Base-by-base conservation (phyloP, 495 filamentous ascomycete species). In the Hypoxylon fuscum region DNA sequence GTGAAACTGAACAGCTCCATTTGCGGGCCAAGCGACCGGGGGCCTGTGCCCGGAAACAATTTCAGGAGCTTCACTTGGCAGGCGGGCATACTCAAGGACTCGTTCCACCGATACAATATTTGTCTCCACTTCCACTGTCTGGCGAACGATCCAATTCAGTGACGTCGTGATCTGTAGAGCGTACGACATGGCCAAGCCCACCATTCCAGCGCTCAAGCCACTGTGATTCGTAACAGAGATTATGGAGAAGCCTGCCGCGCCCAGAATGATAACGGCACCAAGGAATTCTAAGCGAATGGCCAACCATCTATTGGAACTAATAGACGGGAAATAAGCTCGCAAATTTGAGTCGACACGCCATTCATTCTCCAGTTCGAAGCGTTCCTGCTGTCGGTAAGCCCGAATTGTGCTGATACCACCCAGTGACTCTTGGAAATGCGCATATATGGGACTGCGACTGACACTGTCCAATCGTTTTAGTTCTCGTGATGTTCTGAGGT, bases 21-120 rank as follows among this genome's bases (percentile, higher is more conserved):
- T 84, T 21, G 90, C 84, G 46, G 96, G 96, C 96, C 96, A 99
- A 73, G 91, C 89, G 62, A 90, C 89, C 18, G 91, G 86, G 53
- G 96, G 94, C 46, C 93, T 84, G 64, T 90, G 86, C 72, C 92
- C 88, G 59, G 90, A 90, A 57, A 99, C 90, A 56, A 97, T 89
- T 66, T 99, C 96, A 18, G 93, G 92, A 43, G 96, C 95, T 77
- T 99, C 96, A 74, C 91, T 95, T 23, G 95, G 95, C 60, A 98
- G 85, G 60, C 85, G 85, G 53, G 95, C 91, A 74, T 99, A 99
- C 76, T 99, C 96, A 55, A 98, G 87, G 37, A 98, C 92, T 58
- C 96, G 89, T 83, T 99, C 96, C 50, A 99, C 96, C 9, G 96
- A 96, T 54, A 99, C 94, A 60, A 98, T 98, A 76, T 99, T 99